Evolutionary conservation across 805 yeast species (phyloP).

Genomic region (Ogataea henricii): DNA sequence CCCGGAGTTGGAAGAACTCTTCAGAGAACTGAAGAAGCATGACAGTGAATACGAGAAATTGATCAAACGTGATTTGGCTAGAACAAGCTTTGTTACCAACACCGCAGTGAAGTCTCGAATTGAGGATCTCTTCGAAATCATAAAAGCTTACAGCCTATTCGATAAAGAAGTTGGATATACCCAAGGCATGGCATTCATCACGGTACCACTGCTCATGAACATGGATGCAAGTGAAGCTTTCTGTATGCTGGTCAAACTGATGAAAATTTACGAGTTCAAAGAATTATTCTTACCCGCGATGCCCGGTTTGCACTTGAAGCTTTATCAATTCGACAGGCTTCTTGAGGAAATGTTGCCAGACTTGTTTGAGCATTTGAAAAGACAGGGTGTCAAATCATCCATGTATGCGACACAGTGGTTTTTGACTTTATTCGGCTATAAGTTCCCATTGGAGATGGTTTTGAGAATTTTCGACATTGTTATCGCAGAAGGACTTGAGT

Average conservation of each 20-base stretch:
- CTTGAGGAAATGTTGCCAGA: slow-evolving; percentile 76
- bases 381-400: slow-evolving; percentile 87
- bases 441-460: slow-evolving; percentile 88
- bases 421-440: slow-evolving; percentile 90
- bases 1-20: slow-evolving; percentile 59
- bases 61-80: slow-evolving; percentile 77
- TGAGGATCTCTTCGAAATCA: slow-evolving; percentile 68
- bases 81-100: slow-evolving; percentile 79
- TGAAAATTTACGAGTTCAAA: slow-evolving; percentile 83
- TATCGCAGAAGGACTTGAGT: slow-evolving; percentile 88
- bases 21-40: slow-evolving; percentile 46
- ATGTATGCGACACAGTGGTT: slow-evolving; percentile 99
- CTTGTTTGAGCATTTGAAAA: slow-evolving; percentile 70
- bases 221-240: slow-evolving; percentile 85
- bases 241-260: slow-evolving; percentile 73
- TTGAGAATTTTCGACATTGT: slow-evolving; percentile 84
- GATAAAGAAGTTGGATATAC: slow-evolving; percentile 97
- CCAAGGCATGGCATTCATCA: slow-evolving; percentile 95
- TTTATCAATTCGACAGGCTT: slow-evolving; percentile 89
- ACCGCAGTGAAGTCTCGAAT: slow-evolving; percentile 55
- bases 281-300: slow-evolving; percentile 81
- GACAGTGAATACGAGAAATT: slow-evolving; percentile 68
- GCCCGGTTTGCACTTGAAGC: slow-evolving; percentile 85
- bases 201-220: slow-evolving; percentile 81
- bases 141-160: slow-evolving; percentile 80